Evolutionary conservation across 805 yeast species (phyloP).

Genomic region (Saccharomycopsis sp.): DNA sequence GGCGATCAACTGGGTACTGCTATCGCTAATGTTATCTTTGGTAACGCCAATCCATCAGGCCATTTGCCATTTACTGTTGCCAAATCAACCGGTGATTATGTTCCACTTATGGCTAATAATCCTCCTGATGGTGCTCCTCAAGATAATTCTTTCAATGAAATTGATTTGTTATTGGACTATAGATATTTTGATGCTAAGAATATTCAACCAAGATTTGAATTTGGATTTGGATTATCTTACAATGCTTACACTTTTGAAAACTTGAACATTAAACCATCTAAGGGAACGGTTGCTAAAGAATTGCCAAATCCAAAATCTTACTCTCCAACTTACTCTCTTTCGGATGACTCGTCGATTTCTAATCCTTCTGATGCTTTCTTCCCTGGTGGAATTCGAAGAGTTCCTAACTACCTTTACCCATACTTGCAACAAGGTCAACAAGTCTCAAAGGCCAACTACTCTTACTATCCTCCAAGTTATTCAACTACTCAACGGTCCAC

Average conservation of each 20-base stretch:
- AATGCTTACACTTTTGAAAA: conserved; percentile 33
- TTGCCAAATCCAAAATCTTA: conserved; percentile 40
- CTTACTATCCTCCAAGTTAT: conserved; percentile 34
- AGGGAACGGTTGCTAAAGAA: conserved; percentile 25
- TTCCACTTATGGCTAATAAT: conserved; percentile 36
- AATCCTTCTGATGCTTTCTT: conserved; percentile 48
- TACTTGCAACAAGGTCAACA: conserved; percentile 30
- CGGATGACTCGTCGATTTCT: conserved; percentile 38
- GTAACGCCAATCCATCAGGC: conserved; percentile 56
- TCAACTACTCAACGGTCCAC: conserved; percentile 27
- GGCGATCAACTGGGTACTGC: conserved; percentile 53
- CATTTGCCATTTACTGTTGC: conserved; percentile 59
- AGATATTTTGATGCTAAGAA: conserved; percentile 48
- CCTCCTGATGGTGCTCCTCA: conserved; percentile 31
- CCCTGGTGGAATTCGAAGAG: conserved; percentile 43
- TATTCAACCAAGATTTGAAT: conserved; percentile 50
- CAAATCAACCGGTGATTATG: conserved; percentile 39
- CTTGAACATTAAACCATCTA: conserved; percentile 37
- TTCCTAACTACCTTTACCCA: conserved; percentile 49
- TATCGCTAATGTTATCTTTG: conserved; percentile 50
- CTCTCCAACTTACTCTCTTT: conserved; percentile 33
- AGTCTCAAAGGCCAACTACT: conserved; percentile 27
- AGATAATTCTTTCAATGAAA: conserved; percentile 26
- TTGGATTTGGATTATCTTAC: conserved; percentile 57
- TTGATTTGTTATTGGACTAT: conserved; percentile 41